Evolutionary conservation across 2,329 filamentous ascomycete genomes (phyloP).

Genomic region (Diaporthe vaccinii): DNA sequence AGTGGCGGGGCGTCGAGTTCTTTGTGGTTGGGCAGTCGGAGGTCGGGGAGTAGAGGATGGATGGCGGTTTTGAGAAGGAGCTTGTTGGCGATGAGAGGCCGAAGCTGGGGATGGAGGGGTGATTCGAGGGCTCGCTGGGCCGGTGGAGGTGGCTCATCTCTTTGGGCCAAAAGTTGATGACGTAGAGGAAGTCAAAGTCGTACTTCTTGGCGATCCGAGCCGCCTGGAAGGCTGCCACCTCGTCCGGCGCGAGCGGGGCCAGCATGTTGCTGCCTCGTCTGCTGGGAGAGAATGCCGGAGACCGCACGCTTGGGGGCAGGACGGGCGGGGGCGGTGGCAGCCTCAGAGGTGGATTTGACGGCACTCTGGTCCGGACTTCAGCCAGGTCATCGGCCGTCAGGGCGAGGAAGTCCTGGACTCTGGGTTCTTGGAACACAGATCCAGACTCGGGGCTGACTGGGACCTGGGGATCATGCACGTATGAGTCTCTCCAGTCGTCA

Average conservation of each 20-base stretch:
- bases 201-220: conserved; percentile 69
- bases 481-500: conserved; percentile 40
- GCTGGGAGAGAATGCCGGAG: conserved; percentile 54
- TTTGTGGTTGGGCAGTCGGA: conserved; percentile 30
- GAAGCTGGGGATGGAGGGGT: neutral
- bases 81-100: conserved; percentile 17
- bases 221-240: conserved; percentile 66
- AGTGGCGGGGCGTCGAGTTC: conserved; percentile 41
- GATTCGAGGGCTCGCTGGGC: conserved; percentile 30
- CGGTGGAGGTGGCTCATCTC: conserved; percentile 45
- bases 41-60: conserved; percentile 35
- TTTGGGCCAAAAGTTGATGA: conserved; percentile 70
- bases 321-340: conserved; percentile 35
- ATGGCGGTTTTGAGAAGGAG: conserved; percentile 34
- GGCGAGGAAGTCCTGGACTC: conserved; percentile 66
- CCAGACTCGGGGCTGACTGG: conserved; percentile 48
- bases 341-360: conserved; percentile 40
- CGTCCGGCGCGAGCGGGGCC: conserved; percentile 58
- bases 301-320: conserved; percentile 38
- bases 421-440: conserved; percentile 63
- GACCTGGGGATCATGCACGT: conserved; percentile 42
- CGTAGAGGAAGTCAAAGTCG: conserved; percentile 70
- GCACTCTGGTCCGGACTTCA: conserved; percentile 52
- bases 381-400: conserved; percentile 72
- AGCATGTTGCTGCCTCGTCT: conserved; percentile 44